Base-by-base conservation (phyloP, 1,139 yeast genomes). In the Suhomyces chickasaworum region DNA sequence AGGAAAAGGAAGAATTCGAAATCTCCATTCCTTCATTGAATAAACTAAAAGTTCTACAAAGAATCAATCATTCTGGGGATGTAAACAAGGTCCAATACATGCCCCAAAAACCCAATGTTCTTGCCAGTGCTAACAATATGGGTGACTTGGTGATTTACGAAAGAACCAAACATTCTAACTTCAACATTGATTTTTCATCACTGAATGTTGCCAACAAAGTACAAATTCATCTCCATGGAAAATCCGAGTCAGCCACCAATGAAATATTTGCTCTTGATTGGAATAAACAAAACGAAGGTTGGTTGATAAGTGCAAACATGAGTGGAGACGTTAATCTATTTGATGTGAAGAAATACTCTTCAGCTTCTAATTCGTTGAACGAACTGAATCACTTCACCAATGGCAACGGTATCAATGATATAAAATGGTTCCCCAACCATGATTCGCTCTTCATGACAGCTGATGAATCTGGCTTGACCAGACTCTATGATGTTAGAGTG, bases 401-500 rank as follows among this genome's bases (percentile, higher is more conserved):
- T 29, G 22, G 25, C 4, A 27, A 53, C 7, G 89, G 88, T 0
- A 69, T 80, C 12, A 86, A 86, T 59, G 86, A 82, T 54, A 68
- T 83, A 1, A 76, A 80, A 49, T 86, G 88, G 86, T 60, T 77
- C 43, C 75, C 78, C 3, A 66, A 68, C 39, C 93, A 86, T 59
- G 81, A 80, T 53, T 73, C 82, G 0, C 57, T 86, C 2, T 71
- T 86, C 47, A 74, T 75, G 1, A 58, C 77, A 3, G 87, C 77
- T 3, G 86, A 86, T 40, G 93, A 86, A 51, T 69, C 69, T 27
- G 80, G 82, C 6, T 41, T 46, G 3, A 63, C 81, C 22, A 71
- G 71, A 38, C 40, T 86, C 2, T 74, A 71, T 53, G 93, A 86
- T 60, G 69, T 68, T 45, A 43, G 53, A 17, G 35, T 60, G 20